A percentile compares a stretch with the other conserved stretches of the same genome.
phyloP scores from a whole-genome alignment of 2,329 filamentous ascomycete genomes.

The Cytospora mali region DNA sequence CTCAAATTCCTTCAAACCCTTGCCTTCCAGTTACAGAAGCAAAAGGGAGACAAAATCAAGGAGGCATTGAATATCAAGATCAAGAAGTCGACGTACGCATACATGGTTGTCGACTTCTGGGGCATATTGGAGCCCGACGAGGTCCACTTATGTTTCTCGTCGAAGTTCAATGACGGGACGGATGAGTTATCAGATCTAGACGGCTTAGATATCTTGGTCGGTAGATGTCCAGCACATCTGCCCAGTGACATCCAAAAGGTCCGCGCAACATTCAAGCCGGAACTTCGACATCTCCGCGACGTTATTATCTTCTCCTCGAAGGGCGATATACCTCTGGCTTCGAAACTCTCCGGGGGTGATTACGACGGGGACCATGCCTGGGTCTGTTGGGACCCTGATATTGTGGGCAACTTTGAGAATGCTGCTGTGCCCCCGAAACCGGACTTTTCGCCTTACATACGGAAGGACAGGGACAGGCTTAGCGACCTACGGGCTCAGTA shows the following conservation, averaged over 20 bases:
- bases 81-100: conserved; percentile 61
- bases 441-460: conserved; percentile 45
- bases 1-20: conserved; percentile 53
- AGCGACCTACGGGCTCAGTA: conserved; percentile 41
- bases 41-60: conserved; percentile 56
- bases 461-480: conserved; percentile 51
- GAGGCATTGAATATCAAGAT: conserved; percentile 63
- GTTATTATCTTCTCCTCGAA: conserved; percentile 75
- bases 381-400: conserved; percentile 71
- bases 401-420: conserved; percentile 69
- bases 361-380: conserved; percentile 80
- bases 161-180: conserved; percentile 59
- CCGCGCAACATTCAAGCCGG: conserved; percentile 56
- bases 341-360: conserved; percentile 75
- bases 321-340: conserved; percentile 65
- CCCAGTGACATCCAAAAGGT: conserved; percentile 74
- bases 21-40: conserved; percentile 50
- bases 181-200: conserved; percentile 58
- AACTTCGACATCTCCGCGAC: conserved; percentile 71
- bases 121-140: conserved; percentile 64
- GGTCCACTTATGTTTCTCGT: conserved; percentile 69
- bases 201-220: conserved; percentile 65
- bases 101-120: conserved; percentile 70
- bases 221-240: conserved; percentile 70
- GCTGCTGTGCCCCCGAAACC: conserved; percentile 48